Evolutionary conservation across 23 red algal genomes (phyloP).

Genomic region (Gracilaria gracilis): DNA sequence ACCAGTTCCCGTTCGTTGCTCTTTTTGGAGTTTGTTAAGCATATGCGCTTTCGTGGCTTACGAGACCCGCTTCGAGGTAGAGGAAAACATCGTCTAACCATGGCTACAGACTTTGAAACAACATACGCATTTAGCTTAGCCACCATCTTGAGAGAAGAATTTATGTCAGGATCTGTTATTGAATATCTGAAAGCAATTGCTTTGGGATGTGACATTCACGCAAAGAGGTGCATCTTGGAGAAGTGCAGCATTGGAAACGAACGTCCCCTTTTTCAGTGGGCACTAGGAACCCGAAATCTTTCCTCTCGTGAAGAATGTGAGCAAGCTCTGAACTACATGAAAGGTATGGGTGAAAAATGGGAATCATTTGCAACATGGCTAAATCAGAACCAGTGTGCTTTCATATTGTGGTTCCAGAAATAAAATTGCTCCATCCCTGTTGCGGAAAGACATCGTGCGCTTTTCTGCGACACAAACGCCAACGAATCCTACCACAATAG

Average conservation of each 20-base stretch:
- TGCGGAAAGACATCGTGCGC: not conserved
- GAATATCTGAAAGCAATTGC: not conserved
- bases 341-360: not conserved
- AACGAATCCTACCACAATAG: not conserved
- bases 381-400: not conserved
- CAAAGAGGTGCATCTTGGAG: slow-evolving; percentile 20
- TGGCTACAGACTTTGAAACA: slow-evolving; percentile 17
- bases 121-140: not conserved
- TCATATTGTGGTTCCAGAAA: not conserved
- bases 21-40: slow-evolving; percentile 5
- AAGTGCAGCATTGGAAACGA: not conserved
- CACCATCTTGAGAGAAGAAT: not conserved
- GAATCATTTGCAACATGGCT: not conserved
- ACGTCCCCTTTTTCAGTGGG: not conserved
- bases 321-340: not conserved
- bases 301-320: not conserved
- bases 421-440: not conserved
- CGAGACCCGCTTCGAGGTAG: not conserved
- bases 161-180: not conserved
- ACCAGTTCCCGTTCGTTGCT: not conserved
- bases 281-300: not conserved
- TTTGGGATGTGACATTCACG: slow-evolving; percentile 15
- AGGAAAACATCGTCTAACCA: not conserved
- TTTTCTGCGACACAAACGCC: not conserved
- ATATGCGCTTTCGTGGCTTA: not conserved